Percentiles rank a stretch among this genome's conserved stretches.
phyloP scores from a whole-genome alignment of 805 yeast species.

The Sugiyamaella marilandica region DNA sequence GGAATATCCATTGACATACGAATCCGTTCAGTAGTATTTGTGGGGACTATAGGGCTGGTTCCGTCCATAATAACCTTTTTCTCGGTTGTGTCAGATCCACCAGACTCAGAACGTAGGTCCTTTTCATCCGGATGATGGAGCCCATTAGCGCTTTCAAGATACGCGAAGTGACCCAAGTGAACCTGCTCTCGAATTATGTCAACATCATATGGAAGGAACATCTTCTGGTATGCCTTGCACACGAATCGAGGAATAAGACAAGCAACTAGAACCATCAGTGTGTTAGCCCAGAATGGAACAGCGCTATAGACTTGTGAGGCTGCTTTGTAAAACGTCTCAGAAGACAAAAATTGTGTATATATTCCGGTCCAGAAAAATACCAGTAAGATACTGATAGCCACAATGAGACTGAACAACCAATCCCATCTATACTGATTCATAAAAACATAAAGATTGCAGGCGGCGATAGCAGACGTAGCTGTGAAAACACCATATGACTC shows the following conservation, averaged over 20 bases:
- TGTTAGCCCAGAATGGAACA: slow-evolving; percentile 55
- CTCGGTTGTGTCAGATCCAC: slow-evolving; percentile 3
- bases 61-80: slow-evolving; percentile 1
- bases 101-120: neutral
- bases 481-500: slow-evolving; percentile 61
- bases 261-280: slow-evolving; percentile 46
- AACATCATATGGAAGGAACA: slow-evolving; percentile 54
- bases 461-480: slow-evolving; percentile 51
- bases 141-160: slow-evolving; percentile 13
- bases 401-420: slow-evolving; percentile 52
- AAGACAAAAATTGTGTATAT: slow-evolving; percentile 50
- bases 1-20: slow-evolving; percentile 15
- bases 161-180: slow-evolving; percentile 41
- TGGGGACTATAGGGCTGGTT: neutral
- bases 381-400: slow-evolving; percentile 49
- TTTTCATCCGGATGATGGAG: neutral
- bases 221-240: slow-evolving; percentile 45
- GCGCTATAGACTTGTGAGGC: slow-evolving; percentile 59
- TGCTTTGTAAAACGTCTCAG: slow-evolving; percentile 56
- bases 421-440: slow-evolving; percentile 70
- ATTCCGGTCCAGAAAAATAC: slow-evolving; percentile 70
- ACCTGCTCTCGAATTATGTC: slow-evolving; percentile 61
- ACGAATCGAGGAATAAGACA: slow-evolving; percentile 58
- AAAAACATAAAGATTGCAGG: slow-evolving; percentile 58
- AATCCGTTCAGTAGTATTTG: slow-evolving; percentile 7